A percentile compares a stretch with the other conserved stretches of the same genome.
Evolutionary conservation across 768 basidiomycete genomes (phyloP).

Genomic region (Phylloporus scabripes): DNA sequence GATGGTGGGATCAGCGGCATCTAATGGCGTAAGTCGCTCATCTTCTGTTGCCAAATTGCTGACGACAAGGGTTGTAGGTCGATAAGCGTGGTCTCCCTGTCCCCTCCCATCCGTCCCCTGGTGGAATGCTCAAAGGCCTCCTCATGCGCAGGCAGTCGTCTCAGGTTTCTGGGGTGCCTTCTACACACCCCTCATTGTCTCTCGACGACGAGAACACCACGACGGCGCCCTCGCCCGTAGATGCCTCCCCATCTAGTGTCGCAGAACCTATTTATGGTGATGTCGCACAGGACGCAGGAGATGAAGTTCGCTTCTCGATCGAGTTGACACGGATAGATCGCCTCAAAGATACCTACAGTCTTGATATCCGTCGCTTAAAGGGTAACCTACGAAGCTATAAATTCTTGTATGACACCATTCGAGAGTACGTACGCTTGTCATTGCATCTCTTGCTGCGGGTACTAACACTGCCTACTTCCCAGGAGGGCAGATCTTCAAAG

Average conservation of each 20-base stretch:
- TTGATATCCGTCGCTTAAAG: constrained; percentile 89
- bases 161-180: constrained; percentile 48
- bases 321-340: constrained; percentile 90
- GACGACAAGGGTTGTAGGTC: constrained; percentile 44
- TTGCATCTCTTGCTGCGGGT: constrained; percentile 1
- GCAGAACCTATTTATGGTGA: constrained; percentile 75
- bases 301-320: constrained; percentile 94
- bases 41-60: constrained; percentile 1
- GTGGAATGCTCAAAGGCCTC: constrained; percentile 80
- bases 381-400: constrained; percentile 92
- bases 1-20: constrained; percentile 76
- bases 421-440: constrained; percentile 56
- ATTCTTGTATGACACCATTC: constrained; percentile 81
- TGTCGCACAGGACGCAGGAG: constrained; percentile 73
- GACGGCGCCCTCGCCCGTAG: constrained; percentile 27
- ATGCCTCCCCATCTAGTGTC: constrained; percentile 32
- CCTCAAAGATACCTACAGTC: constrained; percentile 83
- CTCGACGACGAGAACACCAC: constrained; percentile 39
- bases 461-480: constrained; percentile 10
- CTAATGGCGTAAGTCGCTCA: constrained; percentile 66
- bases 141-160: constrained; percentile 90
- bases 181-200: constrained; percentile 43
- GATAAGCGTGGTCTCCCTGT: constrained; percentile 86
- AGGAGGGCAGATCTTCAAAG: constrained; percentile 37
- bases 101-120: constrained; percentile 67